phyloP scores from a whole-genome alignment of 176 grass and related monocot genomes.

The Raddia distichophylla region DNA sequence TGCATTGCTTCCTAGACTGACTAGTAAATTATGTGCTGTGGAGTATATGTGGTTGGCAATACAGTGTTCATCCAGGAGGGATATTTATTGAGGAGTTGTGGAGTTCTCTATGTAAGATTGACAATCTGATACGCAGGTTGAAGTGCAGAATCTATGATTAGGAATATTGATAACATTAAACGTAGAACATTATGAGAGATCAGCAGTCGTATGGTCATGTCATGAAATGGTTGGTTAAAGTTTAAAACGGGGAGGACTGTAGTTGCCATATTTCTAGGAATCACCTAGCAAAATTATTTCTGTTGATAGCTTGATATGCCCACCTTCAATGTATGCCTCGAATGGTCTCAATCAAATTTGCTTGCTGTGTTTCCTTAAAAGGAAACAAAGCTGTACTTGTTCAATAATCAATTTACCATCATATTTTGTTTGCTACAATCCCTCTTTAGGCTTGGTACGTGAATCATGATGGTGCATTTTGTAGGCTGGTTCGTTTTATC shows the following conservation, averaged over 20 bases:
- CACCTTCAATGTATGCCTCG: not conserved
- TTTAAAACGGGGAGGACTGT: not conserved
- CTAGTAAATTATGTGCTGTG: not conserved
- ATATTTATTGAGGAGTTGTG: not conserved
- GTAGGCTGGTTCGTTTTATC: not conserved
- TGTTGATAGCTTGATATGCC: not conserved
- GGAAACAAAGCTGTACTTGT: not conserved
- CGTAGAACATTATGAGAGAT: not conserved
- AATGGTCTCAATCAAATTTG: not conserved
- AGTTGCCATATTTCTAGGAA: not conserved
- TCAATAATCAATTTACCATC: not conserved
- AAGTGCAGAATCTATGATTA: not conserved
- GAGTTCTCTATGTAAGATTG: not conserved
- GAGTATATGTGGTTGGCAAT: not conserved
- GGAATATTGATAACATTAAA: not conserved
- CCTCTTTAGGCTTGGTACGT: not conserved
- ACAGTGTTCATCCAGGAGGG: not conserved
- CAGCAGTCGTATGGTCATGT: not conserved
- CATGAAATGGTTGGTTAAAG: not conserved
- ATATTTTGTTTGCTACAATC: not conserved
- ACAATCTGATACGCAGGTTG: not conserved
- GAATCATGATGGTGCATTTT: slow-evolving; percentile 17
- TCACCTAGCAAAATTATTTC: not conserved
- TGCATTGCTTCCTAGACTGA: slow-evolving; percentile 1
- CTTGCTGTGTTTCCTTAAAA: not conserved